A percentile compares a stretch with the other conserved stretches of the same genome.
phyloP scores from a whole-genome alignment of 1,139 yeast species.

The Pichia terricola region DNA sequence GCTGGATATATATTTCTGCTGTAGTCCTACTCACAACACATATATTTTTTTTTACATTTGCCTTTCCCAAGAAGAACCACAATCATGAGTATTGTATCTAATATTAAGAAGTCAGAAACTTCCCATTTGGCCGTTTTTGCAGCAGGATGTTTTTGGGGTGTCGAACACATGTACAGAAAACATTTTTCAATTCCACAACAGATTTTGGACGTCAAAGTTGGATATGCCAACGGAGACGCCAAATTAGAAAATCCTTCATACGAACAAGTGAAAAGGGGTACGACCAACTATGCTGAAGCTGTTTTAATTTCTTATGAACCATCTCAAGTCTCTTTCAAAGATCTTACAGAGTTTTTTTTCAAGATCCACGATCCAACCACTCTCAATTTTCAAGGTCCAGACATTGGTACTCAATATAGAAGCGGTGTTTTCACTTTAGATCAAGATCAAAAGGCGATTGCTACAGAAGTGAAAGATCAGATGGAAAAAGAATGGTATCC shows the following conservation, averaged over 20 bases:
- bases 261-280: constrained; percentile 64
- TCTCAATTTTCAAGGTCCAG: constrained; percentile 64
- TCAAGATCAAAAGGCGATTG: constrained; percentile 37
- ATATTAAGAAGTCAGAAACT: constrained; percentile 28
- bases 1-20: no score
- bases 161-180: constrained; percentile 72
- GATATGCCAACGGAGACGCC: constrained; percentile 72
- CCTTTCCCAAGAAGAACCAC: no score
- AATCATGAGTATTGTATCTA: constrained; percentile 6
- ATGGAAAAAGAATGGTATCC: constrained; percentile 50
- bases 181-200: constrained; percentile 40
- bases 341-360: constrained; percentile 75
- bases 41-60: no score
- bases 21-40: no score
- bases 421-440: constrained; percentile 61
- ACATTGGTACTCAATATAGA: constrained; percentile 75
- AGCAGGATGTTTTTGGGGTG: constrained; percentile 95
- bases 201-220: constrained; percentile 70
- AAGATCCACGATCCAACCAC: constrained; percentile 81
- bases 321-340: constrained; percentile 41
- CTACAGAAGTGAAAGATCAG: constrained; percentile 27
- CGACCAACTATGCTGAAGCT: constrained; percentile 66
- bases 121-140: constrained; percentile 54
- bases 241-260: constrained; percentile 52
- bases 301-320: constrained; percentile 82